phyloP scores from a whole-genome alignment of 176 grass and related monocot genomes.

The Dendrocalamus sinicus region DNA sequence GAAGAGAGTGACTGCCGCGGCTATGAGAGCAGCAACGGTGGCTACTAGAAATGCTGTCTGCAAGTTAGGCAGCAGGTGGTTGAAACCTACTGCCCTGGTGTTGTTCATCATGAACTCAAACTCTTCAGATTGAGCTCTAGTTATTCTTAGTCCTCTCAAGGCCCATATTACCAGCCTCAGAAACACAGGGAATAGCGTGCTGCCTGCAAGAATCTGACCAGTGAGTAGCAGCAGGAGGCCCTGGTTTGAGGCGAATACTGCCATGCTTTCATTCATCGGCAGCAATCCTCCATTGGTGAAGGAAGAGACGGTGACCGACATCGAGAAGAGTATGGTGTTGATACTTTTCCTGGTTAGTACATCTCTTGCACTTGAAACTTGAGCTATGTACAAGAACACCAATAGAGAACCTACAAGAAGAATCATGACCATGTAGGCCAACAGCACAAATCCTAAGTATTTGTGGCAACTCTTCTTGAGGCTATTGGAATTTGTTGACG shows the following conservation, averaged over 20 bases:
- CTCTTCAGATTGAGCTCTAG: constrained; percentile 29
- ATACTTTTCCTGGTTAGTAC: constrained; percentile 64
- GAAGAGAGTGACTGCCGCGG: constrained; percentile 21
- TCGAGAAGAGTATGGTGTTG: constrained; percentile 51
- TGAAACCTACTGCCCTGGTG: constrained; percentile 31
- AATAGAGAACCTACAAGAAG: constrained; percentile 41
- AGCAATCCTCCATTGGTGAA: constrained; percentile 79
- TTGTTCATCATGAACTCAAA: constrained; percentile 38
- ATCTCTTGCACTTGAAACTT: constrained; percentile 54
- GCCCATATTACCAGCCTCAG: constrained; percentile 51
- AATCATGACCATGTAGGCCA: constrained; percentile 48
- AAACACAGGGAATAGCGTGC: constrained; percentile 62
- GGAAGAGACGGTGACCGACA: constrained; percentile 56
- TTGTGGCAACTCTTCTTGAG: constrained; percentile 21
- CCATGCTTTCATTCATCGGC: constrained; percentile 82
- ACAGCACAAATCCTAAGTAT: constrained; percentile 45
- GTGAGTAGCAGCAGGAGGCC: constrained; percentile 62
- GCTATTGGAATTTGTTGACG: background rate
- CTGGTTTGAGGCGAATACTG: constrained; percentile 56
- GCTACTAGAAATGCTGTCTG: constrained; percentile 32
- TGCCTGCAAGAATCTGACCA: constrained; percentile 69
- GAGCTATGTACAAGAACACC: constrained; percentile 56
- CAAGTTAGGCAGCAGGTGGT: constrained; percentile 32
- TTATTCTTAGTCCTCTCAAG: constrained; percentile 8
- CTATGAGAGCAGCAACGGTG: constrained; percentile 40